Conservation (phyloP, 345 rosid species). For the Eutrema japonicum region DNA sequence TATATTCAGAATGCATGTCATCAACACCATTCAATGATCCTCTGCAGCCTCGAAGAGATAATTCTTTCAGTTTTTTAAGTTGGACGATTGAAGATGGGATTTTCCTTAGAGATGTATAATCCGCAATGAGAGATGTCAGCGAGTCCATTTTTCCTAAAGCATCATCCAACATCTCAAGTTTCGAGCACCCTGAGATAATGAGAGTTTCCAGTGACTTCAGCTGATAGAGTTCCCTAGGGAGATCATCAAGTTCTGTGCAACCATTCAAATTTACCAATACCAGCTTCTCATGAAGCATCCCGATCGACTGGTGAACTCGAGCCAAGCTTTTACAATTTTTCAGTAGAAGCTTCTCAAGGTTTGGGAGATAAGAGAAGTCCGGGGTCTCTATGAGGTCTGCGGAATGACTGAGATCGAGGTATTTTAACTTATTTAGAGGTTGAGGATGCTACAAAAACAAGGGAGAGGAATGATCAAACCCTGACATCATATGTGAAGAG, state of each 20-base stretch:
- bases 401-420: conserved; percentile 26
- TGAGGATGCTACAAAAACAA: conserved; percentile 2
- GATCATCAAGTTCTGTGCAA: background rate
- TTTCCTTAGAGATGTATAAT: background rate
- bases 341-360: conserved; percentile 15
- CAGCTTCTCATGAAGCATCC: conserved; percentile 12
- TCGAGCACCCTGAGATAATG: background rate
- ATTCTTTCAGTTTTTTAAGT: background rate
- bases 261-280: conserved; percentile 11
- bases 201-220: conserved; percentile 20
- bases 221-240: conserved; percentile 11
- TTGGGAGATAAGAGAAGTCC: background rate
- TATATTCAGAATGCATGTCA: background rate
- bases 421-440: background rate
- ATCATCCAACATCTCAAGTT: conserved; percentile 15
- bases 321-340: conserved; percentile 6
- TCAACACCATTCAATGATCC: background rate
- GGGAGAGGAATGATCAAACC: no score
- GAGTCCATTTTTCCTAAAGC: background rate
- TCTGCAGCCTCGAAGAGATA: background rate
- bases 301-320: background rate
- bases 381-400: background rate
- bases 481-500: background rate
- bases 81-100: background rate
- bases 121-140: background rate